Conservation (phyloP, 495 filamentous ascomycete genomes). For the Penicillium roqueforti region DNA sequence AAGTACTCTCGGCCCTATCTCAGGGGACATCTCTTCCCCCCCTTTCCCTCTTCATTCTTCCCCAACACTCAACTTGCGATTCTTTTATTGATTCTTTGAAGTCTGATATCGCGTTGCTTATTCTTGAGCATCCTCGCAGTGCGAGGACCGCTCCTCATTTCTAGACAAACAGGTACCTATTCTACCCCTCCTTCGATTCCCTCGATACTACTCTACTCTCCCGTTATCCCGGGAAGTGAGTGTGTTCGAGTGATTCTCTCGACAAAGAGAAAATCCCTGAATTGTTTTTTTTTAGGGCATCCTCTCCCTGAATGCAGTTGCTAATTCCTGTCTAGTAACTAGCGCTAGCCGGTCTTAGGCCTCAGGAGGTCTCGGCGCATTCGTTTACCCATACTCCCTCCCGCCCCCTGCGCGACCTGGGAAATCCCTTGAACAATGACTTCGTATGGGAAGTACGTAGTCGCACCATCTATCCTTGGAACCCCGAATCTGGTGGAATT, state of each 20-base stretch:
- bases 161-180: not conserved
- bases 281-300: not conserved
- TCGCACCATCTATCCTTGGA: not conserved
- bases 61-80: not conserved
- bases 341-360: slow-evolving; percentile 9
- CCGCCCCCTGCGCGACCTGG: slow-evolving; percentile 8
- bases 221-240: not conserved
- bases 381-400: slow-evolving; percentile 13
- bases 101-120: slow-evolving; percentile 1
- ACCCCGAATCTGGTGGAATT: not conserved
- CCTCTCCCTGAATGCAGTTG: not conserved
- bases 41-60: slow-evolving; percentile 7
- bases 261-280: not conserved
- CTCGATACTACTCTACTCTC: not conserved
- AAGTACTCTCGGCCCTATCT: slow-evolving; percentile 1
- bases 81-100: slow-evolving; percentile 1
- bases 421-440: slow-evolving; percentile 21
- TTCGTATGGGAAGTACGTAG: slow-evolving; percentile 42
- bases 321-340: slow-evolving; percentile 1
- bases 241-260: not conserved
- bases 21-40: slow-evolving; percentile 9
- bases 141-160: slow-evolving; percentile 23
- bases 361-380: slow-evolving; percentile 30
- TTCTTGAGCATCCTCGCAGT: slow-evolving; percentile 26
- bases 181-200: slow-evolving; percentile 3